Evolutionary conservation across 2,329 filamentous ascomycete genomes (phyloP), one percentile per base, ranked within the genome.

Genomic region (Botrytis medusae): DNA sequence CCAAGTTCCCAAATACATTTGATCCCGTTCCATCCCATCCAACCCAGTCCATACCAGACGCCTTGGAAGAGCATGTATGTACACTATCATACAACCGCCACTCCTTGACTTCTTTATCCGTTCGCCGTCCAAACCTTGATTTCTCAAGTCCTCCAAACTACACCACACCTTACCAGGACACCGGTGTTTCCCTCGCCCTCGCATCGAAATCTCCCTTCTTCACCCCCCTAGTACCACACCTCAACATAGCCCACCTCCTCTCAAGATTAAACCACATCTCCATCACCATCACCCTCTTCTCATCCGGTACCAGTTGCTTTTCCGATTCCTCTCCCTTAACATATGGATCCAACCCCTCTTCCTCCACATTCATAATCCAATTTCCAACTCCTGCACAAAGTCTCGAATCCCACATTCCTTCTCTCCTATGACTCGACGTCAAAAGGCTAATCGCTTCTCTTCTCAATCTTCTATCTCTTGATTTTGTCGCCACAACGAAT

Each of bases 321-420:
- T 73, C 73, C 9, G 72, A 91, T 87, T 87, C 88, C 89, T 84
- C 91, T 87, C 60, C 87, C 87, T 80, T 91, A 88, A 71, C 89
- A 84, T 74, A 80, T 4, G 40, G 54, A 59, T 37, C 65, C 46
- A 80, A 42, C 3, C 65, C 75, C 48, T 76, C 76, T 64, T 80
- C 79, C 69, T 80, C 63, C 72, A 92, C 81, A 14, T 77, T 73
- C 77, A 80, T 78, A 40, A 80, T 77, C 78, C 77, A 79, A 20
- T 74, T 68, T 12, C 65, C 79, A 3, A 77, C 77, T 18, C 71
- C 72, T 1, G 76, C 76, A 63, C 76, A 75, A 3, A 79, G 71
- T 25, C 77, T 76, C 34, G 75, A 77, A 75, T 81, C 79, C 79
- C 79, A 81, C 79, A 80, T 80, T 1, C 79, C 79, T 67, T 81